Base-by-base conservation (phyloP, 192 early-diverging fungal species). In the Thamnidium elegans region DNA sequence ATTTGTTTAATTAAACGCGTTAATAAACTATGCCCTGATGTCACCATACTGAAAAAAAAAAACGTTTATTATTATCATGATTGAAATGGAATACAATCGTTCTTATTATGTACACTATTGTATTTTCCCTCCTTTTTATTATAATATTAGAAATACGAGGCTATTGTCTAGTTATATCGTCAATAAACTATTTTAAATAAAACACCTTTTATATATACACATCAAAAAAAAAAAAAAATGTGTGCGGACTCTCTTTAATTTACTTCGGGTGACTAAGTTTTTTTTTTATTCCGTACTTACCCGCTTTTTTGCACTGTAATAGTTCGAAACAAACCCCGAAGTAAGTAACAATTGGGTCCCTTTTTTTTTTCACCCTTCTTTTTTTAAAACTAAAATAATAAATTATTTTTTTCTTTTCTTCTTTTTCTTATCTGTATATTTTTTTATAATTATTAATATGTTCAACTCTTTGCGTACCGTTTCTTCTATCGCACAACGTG, bases 401-500 rank as follows among this genome's bases (percentile, higher is more conserved):
- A 11, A 26, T 10, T 45, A 15, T 23, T 10, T 59, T 11, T 43
- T 58, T 59, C 36, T 63, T 30, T 34, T 39, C 32, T 63, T 50
- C 20, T 21, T 51, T 10, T 50, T 62, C 45, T 43, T 43, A n/a
- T 19, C 39, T 32, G 32, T 55, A 10, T 54, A 50, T 8, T 26
- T 36, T 23, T 15, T n/a, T 47, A 3, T 19, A 42, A 46, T 26
- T 50, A 48, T n/a, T n/a, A 45, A 26, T 17, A 58, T 75, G 73
- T 75, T 75, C 64, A 66, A 58, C 23, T 70, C 68, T 52, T 52
- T 75, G 19, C 53, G 55, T 39, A 51, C 73, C 56, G 59, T 54
- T 39, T 56, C 73, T 36, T 54, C 58, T 26, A 30, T 70, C 32
- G 59, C 67, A 59, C 48, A 59, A 9, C 63, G 68, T 10, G 68